Percentiles rank a stretch among this genome's conserved stretches.
phyloP scores from a whole-genome alignment of 1,284 basidiomycete genomes.

The Sanghuangporus weigelae region DNA sequence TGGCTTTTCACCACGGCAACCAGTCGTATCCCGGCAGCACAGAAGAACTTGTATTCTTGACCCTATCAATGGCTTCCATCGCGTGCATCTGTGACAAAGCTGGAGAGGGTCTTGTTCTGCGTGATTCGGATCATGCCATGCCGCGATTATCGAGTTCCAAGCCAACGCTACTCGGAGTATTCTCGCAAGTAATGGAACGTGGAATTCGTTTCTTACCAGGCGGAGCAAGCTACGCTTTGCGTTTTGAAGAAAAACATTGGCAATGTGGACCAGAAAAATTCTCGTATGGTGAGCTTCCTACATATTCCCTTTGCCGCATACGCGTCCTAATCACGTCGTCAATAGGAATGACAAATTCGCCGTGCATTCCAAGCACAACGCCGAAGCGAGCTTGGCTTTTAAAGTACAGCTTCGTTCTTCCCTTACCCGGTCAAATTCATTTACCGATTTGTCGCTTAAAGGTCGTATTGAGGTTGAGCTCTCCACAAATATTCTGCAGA shows the following conservation, averaged over 20 bases:
- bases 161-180: neutral
- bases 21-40: neutral
- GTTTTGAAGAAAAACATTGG: neutral
- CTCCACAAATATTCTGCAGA: too few relatives aligned
- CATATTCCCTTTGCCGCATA: too few relatives aligned
- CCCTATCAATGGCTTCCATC: neutral
- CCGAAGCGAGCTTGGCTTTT: too few relatives aligned
- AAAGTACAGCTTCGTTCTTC: too few relatives aligned
- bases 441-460: too few relatives aligned
- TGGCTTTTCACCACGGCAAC: neutral
- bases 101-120: neutral
- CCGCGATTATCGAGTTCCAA: neutral
- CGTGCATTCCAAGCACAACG: too few relatives aligned
- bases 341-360: too few relatives aligned
- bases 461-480: too few relatives aligned
- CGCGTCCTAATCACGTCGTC: too few relatives aligned
- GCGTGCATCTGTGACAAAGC: neutral
- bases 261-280: neutral
- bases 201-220: neutral
- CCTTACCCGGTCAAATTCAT: too few relatives aligned
- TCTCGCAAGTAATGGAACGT: neutral
- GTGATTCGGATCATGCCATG: neutral
- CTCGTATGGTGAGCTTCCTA: too few relatives aligned
- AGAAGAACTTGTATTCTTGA: neutral
- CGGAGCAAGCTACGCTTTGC: neutral